Evolutionary conservation across 345 rosid genomes (phyloP).

Genomic region (Corchorus capsularis): DNA sequence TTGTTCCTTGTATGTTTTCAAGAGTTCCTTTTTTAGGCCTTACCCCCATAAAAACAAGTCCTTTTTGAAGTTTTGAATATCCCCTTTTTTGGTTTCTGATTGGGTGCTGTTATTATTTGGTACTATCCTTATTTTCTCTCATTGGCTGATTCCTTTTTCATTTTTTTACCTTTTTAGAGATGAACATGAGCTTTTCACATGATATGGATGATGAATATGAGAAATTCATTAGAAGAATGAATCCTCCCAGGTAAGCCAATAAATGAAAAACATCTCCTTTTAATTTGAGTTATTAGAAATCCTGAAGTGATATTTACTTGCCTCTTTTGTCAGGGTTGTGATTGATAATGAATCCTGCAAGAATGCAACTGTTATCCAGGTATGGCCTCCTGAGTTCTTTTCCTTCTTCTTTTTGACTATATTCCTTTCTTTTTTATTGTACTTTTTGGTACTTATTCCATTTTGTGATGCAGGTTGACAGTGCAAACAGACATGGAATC

Average conservation of each 20-base stretch:
- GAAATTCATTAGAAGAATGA: slow-evolving; percentile 86
- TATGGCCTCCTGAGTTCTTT: slow-evolving; percentile 26
- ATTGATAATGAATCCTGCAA: slow-evolving; percentile 91
- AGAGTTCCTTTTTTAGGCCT: neutral
- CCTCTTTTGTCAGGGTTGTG: slow-evolving; percentile 66
- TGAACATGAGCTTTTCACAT: slow-evolving; percentile 67
- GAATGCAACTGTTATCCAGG: slow-evolving; percentile 86
- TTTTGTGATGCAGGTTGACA: slow-evolving; percentile 66
- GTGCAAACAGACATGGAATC: slow-evolving; percentile 91
- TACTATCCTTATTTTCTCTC: neutral
- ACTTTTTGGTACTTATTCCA: slow-evolving; percentile 19
- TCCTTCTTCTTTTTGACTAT: slow-evolving; percentile 18
- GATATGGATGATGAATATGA: slow-evolving; percentile 84
- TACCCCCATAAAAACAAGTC: neutral
- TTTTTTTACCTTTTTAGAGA: slow-evolving; percentile 39
- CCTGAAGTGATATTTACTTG: neutral
- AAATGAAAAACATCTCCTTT: slow-evolving; percentile 12
- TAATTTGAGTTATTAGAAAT: neutral
- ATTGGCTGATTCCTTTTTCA: slow-evolving; percentile 5
- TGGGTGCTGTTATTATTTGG: slow-evolving; percentile 9
- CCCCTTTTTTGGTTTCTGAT: slow-evolving; percentile 20
- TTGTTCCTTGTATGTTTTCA: neutral
- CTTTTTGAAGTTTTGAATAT: neutral
- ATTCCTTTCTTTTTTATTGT: neutral
- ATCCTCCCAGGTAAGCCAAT: slow-evolving; percentile 74